Percentiles rank a stretch among this genome's conserved stretches.
Conservation (phyloP, 352 stramenopile species). For the Phytophthora uliginosa region DNA sequence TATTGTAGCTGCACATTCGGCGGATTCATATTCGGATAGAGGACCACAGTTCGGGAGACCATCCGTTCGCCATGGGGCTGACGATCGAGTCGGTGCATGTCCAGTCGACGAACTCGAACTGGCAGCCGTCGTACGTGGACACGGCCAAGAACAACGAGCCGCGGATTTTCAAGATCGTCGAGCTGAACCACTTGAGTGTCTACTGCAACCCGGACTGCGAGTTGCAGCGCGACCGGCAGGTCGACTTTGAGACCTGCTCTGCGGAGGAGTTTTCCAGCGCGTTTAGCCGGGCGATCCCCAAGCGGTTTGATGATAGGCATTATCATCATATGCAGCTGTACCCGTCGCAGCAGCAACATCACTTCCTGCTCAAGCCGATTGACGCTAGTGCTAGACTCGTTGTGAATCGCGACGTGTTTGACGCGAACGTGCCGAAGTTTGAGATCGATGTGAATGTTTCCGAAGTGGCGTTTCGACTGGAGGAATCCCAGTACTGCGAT, state of each 20-base stretch:
- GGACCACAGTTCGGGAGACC: constrained; percentile 80
- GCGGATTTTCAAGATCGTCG: constrained; percentile 92
- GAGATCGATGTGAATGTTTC: constrained; percentile 85
- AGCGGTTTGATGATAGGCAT: constrained; percentile 81
- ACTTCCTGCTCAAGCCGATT: constrained; percentile 89
- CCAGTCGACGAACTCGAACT: constrained; percentile 90
- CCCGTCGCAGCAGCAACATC: constrained; percentile 76
- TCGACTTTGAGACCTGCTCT: constrained; percentile 79
- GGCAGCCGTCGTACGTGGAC: constrained; percentile 89
- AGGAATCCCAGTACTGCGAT: constrained; percentile 92
- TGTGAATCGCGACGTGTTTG: constrained; percentile 85
- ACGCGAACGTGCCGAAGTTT: constrained; percentile 82
- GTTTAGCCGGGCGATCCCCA: constrained; percentile 85
- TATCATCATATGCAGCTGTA: constrained; percentile 80
- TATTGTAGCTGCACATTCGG: constrained; percentile 78
- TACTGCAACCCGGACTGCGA: constrained; percentile 89
- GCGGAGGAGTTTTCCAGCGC: constrained; percentile 81
- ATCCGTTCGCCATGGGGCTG: constrained; percentile 85
- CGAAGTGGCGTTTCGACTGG: constrained; percentile 82
- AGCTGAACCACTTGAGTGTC: constrained; percentile 90
- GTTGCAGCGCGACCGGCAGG: constrained; percentile 55
- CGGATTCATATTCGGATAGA: constrained; percentile 88
- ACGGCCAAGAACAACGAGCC: constrained; percentile 81
- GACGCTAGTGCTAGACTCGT: constrained; percentile 84
- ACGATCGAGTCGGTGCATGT: constrained; percentile 88